Base-by-base conservation (phyloP, 169 alveolate species). In the Eimeria maxima region DNA sequence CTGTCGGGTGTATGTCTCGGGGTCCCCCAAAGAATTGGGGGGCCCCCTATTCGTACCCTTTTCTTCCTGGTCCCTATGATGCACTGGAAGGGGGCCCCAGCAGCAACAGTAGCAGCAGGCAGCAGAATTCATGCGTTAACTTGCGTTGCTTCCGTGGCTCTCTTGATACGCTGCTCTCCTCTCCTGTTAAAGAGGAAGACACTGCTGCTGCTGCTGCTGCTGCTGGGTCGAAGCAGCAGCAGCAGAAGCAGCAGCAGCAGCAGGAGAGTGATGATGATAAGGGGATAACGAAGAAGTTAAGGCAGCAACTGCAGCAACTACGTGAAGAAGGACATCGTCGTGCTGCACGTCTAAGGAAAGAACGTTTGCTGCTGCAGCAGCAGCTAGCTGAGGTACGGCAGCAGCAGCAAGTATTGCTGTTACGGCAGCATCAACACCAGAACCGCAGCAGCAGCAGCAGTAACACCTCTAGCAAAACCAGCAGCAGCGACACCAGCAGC, bases 331-430 rank as follows among this genome's bases (percentile, higher is more conserved):
- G 55, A 33, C 73, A 81, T 20, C 91, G 73, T n/a, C 47, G 50
- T 33, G 67, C 73, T 50, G 90, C 73, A 22, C 90, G 87, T 50
- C 90, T 81, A 14, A 22, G 73, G 10, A 81, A 11, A 47, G 73
- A 45, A 50, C 38, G 73, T 10, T 73, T 50, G 73, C 24, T 38
- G 71, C 90, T 50, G 67, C 73, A 81, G 90, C 90, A 81, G 90
- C 90, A 81, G 73, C 90, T 50, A n/a, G 74, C 67, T 6, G 74
- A 81, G 90, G 90, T 27, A 13, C 67, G 90, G 71, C 90, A 53
- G 73, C 90, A 57, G 67, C 67, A 57, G 67, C 67, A 57, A 24
- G 67, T 57, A 13, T 57, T 57, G 24, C 22, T 57, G 67, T 24
- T 57, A 18, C 67, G 67, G 22, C 67, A 57, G 67, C 67, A 57